Percentiles rank a stretch among this genome's conserved stretches.
phyloP scores from a whole-genome alignment of 225 moss, liverwort and hornwort species.

The Physcomitrellopsis africana region DNA sequence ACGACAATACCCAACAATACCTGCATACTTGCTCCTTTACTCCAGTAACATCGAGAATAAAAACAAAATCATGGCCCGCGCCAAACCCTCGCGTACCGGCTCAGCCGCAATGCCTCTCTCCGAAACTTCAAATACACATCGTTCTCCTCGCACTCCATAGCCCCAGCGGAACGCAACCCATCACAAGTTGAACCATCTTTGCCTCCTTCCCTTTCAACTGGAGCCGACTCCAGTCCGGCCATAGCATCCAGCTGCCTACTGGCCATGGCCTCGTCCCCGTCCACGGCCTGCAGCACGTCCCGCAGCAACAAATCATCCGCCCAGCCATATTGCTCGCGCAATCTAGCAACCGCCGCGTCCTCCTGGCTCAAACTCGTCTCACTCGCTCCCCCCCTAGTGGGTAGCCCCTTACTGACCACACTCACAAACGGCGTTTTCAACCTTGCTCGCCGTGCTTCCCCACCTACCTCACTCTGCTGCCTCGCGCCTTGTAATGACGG shows the following conservation, averaged over 20 bases:
- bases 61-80: too few relatives aligned
- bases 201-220: background rate
- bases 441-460: background rate
- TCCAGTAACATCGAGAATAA: too few relatives aligned
- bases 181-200: background rate
- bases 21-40: background rate
- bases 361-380: slow-evolving; percentile 13
- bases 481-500: slow-evolving; percentile 28
- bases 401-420: slow-evolving; percentile 39
- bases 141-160: slow-evolving; percentile 45
- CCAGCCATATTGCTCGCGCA: slow-evolving; percentile 55
- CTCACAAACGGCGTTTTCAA: slow-evolving; percentile 41
- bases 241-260: slow-evolving; percentile 51
- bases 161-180: slow-evolving; percentile 17
- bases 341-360: slow-evolving; percentile 32
- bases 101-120: slow-evolving; percentile 53
- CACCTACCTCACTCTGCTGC: background rate
- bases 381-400: background rate
- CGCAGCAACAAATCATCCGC: slow-evolving; percentile 50
- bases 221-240: slow-evolving; percentile 16
- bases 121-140: slow-evolving; percentile 60
- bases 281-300: slow-evolving; percentile 53
- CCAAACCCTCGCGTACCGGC: slow-evolving; percentile 38
- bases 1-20: background rate
- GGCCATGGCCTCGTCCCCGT: slow-evolving; percentile 50